Base-by-base conservation (phyloP, 108 stramenopile genomes). In the Fragilaria crotonensis region DNA sequence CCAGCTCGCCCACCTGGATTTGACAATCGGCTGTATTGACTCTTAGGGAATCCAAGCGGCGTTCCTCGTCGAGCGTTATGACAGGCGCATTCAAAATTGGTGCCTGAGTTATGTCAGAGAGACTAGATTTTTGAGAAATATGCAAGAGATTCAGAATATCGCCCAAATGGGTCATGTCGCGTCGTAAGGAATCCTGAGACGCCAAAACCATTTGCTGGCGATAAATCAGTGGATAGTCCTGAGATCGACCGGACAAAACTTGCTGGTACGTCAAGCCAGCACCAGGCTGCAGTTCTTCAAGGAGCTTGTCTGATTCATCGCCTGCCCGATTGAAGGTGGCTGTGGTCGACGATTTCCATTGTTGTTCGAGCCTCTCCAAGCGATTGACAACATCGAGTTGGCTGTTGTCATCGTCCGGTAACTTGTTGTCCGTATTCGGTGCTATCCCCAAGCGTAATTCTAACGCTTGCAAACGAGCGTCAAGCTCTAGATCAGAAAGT, bases 181-280 rank as follows among this genome's bases (percentile, higher is more conserved):
- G 45, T 26, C 68, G 52, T 57, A 87, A 59, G 0, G 73, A 66
- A 0, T 77, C 64, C 5, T 74, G 32, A 0, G 73, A 66, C 0
- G 89, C 83, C 63, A 90, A 70, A 11, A 90, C 59, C 70, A 82
- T 75, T 68, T 81, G 75, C 27, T 80, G 60, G 9, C 83, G 73
- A 55, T 71, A 90, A 30, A 80, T 48, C 31, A 86, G 45, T 0
- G 85, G 89, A 52, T 72, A 41, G 33, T 41, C 30, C 18, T 56
- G 36, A 18, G n/a, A 19, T 19, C 33, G 66, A 45, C 20, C 20
- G 7, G 60, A 33, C 22, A 67, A n/a, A 23, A 11, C 18, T 45
- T 68, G 66, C 50, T 79, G 78, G 52, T 79, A 66, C 5, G 78
- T 79, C 33, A 79, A 30, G 18, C 62, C 74, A 21, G 58, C 47